A percentile compares a stretch with the other conserved stretches of the same genome.
Conservation (phyloP, 768 basidiomycete species). For the Lactifluus hygrophoroides region DNA sequence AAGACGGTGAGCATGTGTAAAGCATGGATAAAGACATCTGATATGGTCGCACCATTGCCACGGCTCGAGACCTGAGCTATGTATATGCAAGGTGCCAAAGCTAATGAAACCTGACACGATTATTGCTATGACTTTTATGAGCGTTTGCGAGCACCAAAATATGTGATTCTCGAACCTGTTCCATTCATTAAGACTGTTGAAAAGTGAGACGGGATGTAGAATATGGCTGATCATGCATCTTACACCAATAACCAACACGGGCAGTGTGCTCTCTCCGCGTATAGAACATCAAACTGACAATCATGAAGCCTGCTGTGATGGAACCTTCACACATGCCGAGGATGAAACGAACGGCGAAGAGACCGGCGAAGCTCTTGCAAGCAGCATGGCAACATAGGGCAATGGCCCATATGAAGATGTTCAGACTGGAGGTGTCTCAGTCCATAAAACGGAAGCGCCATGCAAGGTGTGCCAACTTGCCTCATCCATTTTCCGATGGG, state of each 20-base stretch:
- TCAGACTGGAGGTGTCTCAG: slow-evolving; percentile 34
- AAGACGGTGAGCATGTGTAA: slow-evolving; percentile 10
- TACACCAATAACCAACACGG: slow-evolving; percentile 72
- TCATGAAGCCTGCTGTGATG: slow-evolving; percentile 69
- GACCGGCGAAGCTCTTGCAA: slow-evolving; percentile 57
- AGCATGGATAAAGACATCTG: neutral
- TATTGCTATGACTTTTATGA: slow-evolving; percentile 37
- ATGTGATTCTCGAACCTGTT: slow-evolving; percentile 35
- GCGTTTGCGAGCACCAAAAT: neutral
- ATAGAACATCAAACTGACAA: slow-evolving; percentile 73
- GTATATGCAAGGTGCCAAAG: slow-evolving; percentile 58
- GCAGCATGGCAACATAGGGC: slow-evolving; percentile 57
- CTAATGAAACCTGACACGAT: slow-evolving; percentile 63
- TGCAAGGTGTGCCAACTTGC: slow-evolving; percentile 27
- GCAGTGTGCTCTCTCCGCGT: slow-evolving; percentile 61
- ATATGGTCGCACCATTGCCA: slow-evolving; percentile 54
- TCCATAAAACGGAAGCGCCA: neutral
- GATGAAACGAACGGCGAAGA: slow-evolving; percentile 55
- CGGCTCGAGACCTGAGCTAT: slow-evolving; percentile 46
- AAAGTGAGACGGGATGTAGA: neutral
- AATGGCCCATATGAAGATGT: slow-evolving; percentile 60
- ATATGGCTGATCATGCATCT: slow-evolving; percentile 24
- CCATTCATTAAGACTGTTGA: slow-evolving; percentile 64
- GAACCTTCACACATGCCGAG: slow-evolving; percentile 66
- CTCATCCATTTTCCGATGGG: slow-evolving; percentile 81